Conservation (phyloP, 768 basidiomycete genomes). For the Aureoboletus auriporus region DNA sequence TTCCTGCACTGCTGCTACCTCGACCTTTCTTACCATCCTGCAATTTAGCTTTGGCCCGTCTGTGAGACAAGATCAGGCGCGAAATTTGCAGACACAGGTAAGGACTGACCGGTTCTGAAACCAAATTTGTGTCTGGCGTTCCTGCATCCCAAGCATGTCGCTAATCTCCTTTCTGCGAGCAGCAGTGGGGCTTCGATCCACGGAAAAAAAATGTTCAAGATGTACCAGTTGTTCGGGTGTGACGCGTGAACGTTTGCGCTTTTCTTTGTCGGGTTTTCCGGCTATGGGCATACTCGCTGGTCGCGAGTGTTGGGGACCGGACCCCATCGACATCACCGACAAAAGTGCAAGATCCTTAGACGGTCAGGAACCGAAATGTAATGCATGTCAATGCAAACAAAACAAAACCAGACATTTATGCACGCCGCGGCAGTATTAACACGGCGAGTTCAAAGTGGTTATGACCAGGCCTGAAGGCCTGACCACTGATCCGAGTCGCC, state of each 20-base stretch:
- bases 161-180: conserved; percentile 70
- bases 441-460: too few relatives aligned
- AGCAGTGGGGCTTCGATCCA: conserved; percentile 70
- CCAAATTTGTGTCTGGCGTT: conserved; percentile 88
- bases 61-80: conserved; percentile 23
- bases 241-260: conserved; percentile 73
- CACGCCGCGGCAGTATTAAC: too few relatives aligned
- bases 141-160: conserved; percentile 72
- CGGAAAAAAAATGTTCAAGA: conserved; percentile 64
- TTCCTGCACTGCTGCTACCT: conserved; percentile 31
- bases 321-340: background rate
- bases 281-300: conserved; percentile 18
- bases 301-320: conserved; percentile 34
- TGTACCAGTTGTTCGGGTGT: conserved; percentile 78
- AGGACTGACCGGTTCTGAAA: conserved; percentile 67
- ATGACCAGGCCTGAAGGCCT: too few relatives aligned
- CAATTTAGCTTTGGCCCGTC: conserved; percentile 80
- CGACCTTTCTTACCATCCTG: conserved; percentile 53
- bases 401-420: too few relatives aligned
- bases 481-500: too few relatives aligned
- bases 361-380: too few relatives aligned
- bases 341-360: too few relatives aligned
- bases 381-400: too few relatives aligned
- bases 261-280: conserved; percentile 43
- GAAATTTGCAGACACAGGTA: background rate